A percentile compares a stretch with the other conserved stretches of the same genome.
Evolutionary conservation across 441 rosid genomes (phyloP).

Genomic region (Pelargonium citronellum): DNA sequence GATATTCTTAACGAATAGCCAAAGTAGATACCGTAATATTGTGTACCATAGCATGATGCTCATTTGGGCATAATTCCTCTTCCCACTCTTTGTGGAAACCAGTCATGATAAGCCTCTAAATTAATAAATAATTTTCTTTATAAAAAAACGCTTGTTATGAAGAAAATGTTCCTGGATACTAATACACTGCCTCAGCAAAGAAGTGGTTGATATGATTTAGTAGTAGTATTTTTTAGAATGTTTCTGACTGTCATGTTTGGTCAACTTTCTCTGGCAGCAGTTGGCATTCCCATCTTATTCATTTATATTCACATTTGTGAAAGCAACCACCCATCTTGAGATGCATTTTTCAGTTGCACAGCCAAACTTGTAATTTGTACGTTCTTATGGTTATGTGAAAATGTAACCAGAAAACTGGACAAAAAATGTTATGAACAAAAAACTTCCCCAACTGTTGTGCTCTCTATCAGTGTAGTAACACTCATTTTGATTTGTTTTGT

Average conservation of each 20-base stretch:
- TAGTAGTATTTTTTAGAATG: neutral
- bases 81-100: neutral
- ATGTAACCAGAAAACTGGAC: neutral
- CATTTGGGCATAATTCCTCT: neutral
- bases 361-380: neutral
- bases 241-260: neutral
- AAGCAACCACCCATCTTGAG: neutral
- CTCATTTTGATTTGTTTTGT: conserved; percentile 5
- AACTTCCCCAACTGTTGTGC: conserved; percentile 2
- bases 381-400: neutral
- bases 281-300: neutral
- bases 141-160: too few species aligned
- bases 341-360: neutral
- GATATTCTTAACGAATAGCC: conserved; percentile 5
- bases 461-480: conserved; percentile 8
- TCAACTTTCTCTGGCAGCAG: neutral
- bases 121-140: too few species aligned
- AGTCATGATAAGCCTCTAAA: neutral
- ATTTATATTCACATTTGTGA: neutral
- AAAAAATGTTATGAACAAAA: neutral
- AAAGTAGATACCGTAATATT: neutral
- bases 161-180: neutral
- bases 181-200: neutral
- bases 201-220: neutral
- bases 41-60: neutral